phyloP scores from a whole-genome alignment of 768 basidiomycete species.

The Galerina sulciceps region DNA sequence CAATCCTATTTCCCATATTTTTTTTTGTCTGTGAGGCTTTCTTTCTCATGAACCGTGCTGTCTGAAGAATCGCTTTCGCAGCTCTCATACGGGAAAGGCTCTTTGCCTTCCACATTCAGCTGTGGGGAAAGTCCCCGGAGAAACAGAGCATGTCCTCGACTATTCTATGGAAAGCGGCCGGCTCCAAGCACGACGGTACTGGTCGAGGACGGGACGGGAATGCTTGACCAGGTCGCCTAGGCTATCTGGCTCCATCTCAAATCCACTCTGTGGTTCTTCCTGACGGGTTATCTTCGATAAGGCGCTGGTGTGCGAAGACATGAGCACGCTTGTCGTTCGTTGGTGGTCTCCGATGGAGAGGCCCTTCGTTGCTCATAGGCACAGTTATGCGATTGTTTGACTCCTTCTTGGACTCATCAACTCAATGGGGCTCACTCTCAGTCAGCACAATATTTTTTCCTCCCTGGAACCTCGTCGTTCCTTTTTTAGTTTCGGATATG shows the following conservation, averaged over 20 bases:
- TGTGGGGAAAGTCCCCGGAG: slow-evolving; percentile 98
- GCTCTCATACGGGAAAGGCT: slow-evolving; percentile 72
- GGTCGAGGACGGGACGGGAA: slow-evolving; percentile 55
- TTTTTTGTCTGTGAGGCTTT: slow-evolving; percentile 18
- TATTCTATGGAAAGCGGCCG: slow-evolving; percentile 71
- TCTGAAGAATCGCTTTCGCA: slow-evolving; percentile 87
- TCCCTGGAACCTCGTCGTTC: slow-evolving; percentile 56
- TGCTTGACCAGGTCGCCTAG: slow-evolving; percentile 35
- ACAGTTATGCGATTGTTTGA: slow-evolving; percentile 86
- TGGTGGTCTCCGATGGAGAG: slow-evolving; percentile 35
- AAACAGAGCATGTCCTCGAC: slow-evolving; percentile 69
- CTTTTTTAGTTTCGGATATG: neutral
- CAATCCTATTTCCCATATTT: slow-evolving; percentile 23
- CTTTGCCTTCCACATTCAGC: slow-evolving; percentile 50
- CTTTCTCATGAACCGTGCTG: slow-evolving; percentile 42
- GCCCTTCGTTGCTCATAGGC: slow-evolving; percentile 79
- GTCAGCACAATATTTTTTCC: slow-evolving; percentile 68
- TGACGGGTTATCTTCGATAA: slow-evolving; percentile 38
- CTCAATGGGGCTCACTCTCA: slow-evolving; percentile 94
- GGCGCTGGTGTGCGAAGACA: slow-evolving; percentile 74
- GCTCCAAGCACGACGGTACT: slow-evolving; percentile 72
- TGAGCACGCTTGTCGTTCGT: slow-evolving; percentile 63
- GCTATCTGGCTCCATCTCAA: slow-evolving; percentile 46
- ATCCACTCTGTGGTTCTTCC: slow-evolving; percentile 60
- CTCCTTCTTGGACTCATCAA: slow-evolving; percentile 53